Evolutionary conservation across 2,329 filamentous ascomycete species (phyloP), one percentile per base, ranked within the genome.

Genomic region (Pyricularia pennisetigena): DNA sequence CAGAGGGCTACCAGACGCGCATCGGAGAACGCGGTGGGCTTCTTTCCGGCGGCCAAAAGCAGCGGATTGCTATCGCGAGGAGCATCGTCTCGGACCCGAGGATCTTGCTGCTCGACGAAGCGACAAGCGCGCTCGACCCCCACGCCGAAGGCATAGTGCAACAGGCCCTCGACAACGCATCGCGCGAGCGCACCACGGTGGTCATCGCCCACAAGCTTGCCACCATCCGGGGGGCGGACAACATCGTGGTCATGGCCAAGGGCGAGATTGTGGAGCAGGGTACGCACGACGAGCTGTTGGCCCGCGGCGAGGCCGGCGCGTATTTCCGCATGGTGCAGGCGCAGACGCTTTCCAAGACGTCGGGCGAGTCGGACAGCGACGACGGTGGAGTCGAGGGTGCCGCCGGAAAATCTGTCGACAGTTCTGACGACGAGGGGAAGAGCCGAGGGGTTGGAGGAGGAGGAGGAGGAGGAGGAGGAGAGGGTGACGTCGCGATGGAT

Each of bases 41-140:
- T 72, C 77, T 91, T 0, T 89, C 86, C 23, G 89, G 89, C n/a
- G 89, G 89, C 12, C 88, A 90, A 72, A 82, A 87, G 26, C 88
- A 91, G 73, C 81, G 88, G 8, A 80, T 91, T 16, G 86, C 88
- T 0, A 90, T 91, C 68, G 88, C 88, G 0, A 82, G 88, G 54
- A 86, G 85, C 41, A 88, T 91, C 69, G 80, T 91, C 67, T 86
- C 86, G 61, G 79, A 87, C 69, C 87, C 89, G 0, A 82, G 83
- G 3, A 88, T 92, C 59, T 79, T 92, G 3, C 85, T 92, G 23
- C 78, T 88, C 7, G 89, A 90, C 70, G 88, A 91, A 76, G 88
- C 88, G 0, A 91, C 88, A 0, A 87, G 84, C 66, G 86, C 88
- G 0, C 76, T 82, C 49, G 79, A 82, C 64, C 77, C 79, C 4